Conservation (phyloP, 2,329 filamentous ascomycete species). For the Sporothrix brunneoviolacea region DNA sequence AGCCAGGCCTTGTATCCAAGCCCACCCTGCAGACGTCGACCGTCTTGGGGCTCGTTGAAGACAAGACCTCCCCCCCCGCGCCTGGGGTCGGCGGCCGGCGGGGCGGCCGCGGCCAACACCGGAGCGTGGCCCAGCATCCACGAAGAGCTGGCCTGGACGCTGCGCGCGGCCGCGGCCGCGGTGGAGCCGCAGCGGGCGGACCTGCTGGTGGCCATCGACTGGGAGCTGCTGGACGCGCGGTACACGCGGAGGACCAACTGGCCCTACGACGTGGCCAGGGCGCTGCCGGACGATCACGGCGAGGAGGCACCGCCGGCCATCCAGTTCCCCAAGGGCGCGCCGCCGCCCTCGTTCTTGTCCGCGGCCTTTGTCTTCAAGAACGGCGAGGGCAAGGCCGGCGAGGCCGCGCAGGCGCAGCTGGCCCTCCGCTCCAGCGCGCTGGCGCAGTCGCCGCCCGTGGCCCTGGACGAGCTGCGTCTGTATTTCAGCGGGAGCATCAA, state of each 20-base stretch:
- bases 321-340: slow-evolving; percentile 38
- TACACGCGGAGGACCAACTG: slow-evolving; percentile 50
- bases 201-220: slow-evolving; percentile 55
- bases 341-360: slow-evolving; percentile 25
- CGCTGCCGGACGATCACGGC: slow-evolving; percentile 39
- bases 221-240: slow-evolving; percentile 55
- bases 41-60: too few species aligned
- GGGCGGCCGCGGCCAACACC: slow-evolving; percentile 26
- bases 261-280: slow-evolving; percentile 55
- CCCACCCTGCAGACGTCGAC: too few species aligned
- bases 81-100: too few species aligned
- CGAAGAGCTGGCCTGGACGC: slow-evolving; percentile 55
- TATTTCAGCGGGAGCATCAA: slow-evolving; percentile 53
- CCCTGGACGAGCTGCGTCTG: slow-evolving; percentile 45
- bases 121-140: slow-evolving; percentile 55
- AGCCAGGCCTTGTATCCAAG: too few species aligned
- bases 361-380: slow-evolving; percentile 49
- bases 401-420: slow-evolving; percentile 52
- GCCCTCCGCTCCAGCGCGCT: slow-evolving; percentile 51
- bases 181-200: slow-evolving; percentile 40
- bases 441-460: slow-evolving; percentile 43
- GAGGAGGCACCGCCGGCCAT: background rate
- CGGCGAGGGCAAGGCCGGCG: slow-evolving; percentile 55
- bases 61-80: too few species aligned
- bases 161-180: slow-evolving; percentile 50